Evolutionary conservation across 331 rosid genomes (phyloP).

Genomic region (Rhamnella rubrinervis): DNA sequence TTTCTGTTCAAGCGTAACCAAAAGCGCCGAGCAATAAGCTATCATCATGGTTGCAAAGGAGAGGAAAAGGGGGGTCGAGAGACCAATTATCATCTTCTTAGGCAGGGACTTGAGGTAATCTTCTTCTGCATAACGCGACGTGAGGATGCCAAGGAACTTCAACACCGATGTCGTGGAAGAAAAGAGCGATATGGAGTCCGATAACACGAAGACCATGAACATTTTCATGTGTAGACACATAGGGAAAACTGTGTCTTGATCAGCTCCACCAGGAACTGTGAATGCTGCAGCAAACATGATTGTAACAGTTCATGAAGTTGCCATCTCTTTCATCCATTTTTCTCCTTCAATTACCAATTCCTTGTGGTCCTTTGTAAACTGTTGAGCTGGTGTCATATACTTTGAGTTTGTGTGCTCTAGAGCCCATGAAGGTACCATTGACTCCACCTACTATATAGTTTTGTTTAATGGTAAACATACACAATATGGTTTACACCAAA

Average conservation of each 20-base stretch:
- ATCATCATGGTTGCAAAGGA: conserved; percentile 15
- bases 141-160: conserved; percentile 20
- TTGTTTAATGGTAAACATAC: too few relatives aligned
- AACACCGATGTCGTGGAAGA: conserved; percentile 11
- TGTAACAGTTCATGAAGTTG: conserved; percentile 12
- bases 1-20: background rate
- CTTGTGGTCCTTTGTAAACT: conserved; percentile 6
- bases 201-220: background rate
- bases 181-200: conserved; percentile 1
- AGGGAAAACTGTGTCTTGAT: background rate
- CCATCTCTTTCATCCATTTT: conserved; percentile 29
- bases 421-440: background rate
- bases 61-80: conserved; percentile 1
- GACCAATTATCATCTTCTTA: conserved; percentile 6
- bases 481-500: too few relatives aligned
- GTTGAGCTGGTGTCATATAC: background rate
- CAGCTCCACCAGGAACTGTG: conserved; percentile 1
- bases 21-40: background rate
- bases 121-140: conserved; percentile 5
- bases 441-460: background rate
- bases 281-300: conserved; percentile 25
- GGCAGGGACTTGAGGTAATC: conserved; percentile 20
- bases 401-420: background rate
- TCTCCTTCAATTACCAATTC: conserved; percentile 21
- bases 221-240: background rate